Base-by-base conservation (phyloP, 441 rosid species). In the Iberis amara region DNA sequence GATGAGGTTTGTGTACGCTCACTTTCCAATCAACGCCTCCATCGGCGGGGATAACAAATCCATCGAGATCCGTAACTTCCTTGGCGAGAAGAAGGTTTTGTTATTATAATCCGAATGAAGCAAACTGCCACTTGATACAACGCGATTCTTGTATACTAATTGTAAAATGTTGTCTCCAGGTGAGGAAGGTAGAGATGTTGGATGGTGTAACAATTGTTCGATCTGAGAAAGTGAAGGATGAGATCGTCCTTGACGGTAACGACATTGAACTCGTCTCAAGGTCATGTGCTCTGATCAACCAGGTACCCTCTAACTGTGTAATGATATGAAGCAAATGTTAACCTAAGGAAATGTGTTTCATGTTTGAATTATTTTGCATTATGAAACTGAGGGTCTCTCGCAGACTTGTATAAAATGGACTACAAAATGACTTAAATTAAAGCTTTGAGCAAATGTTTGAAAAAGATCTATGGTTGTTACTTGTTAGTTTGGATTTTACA, bases 211-310 rank as follows among this genome's bases (percentile, higher is more conserved):
- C 68, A 10, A 75, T 89, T 63, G 24, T 76, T 8, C 82, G 95
- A 6, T 89, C 95, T 1, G 96, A 85, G 64, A 89, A 83, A 72
- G 92, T 89, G 4, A 89, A 85, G 70, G 96, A 89, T 65, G 96
- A 89, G 63, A 71, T 89, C 1, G n/a, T 75, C 5, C 63, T 83
- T 48, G 86, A 80, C 40, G 90, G 90, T 5, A 83, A 70, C 57
- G 95, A 89, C 49, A 81, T 89, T 26, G 95, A 85, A 48, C 73
- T 81, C 0, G 95, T 89, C 10, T 89, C 96, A 0, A 66, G 89
- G 8, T 89, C 95, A 0, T 78, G 81, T 45, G 96, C 95, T 43
- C 58, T 89, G 35, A 89, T 89, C n/a, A 89, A 85, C 38, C 96
- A 89, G 89, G 96, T 85, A 50, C 43, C 12, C 2, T 14, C 11